Conservation (phyloP, 2,329 filamentous ascomycete species). For the Aureobasidium namibiae region DNA sequence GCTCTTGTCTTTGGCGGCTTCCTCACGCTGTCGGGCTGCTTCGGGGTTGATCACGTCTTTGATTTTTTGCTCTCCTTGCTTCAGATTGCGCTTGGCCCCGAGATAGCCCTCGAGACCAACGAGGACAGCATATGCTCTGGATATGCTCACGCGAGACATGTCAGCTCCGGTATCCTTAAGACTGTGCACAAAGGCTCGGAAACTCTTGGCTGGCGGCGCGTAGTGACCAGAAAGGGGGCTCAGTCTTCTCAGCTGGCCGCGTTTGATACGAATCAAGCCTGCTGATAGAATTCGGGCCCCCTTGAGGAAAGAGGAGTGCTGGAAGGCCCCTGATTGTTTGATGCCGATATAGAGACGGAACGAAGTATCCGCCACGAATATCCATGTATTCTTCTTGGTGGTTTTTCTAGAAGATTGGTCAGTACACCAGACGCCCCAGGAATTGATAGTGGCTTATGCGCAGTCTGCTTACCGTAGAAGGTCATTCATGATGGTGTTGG, state of each 20-base stretch:
- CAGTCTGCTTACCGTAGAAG: conserved; percentile 47
- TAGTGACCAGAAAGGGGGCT: conserved; percentile 70
- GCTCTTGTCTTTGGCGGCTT: conserved; percentile 49
- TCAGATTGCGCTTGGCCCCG: conserved; percentile 58
- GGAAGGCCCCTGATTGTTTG: conserved; percentile 80
- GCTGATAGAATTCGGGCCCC: conserved; percentile 75
- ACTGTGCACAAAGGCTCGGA: conserved; percentile 68
- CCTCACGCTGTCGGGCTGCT: conserved; percentile 39
- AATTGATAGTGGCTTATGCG: neutral
- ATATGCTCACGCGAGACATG: conserved; percentile 69
- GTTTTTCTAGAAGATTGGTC: conserved; percentile 41
- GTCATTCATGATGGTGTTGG: conserved; percentile 68
- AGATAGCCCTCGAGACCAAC: conserved; percentile 75
- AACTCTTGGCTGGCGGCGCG: conserved; percentile 72
- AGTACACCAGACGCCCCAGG: neutral
- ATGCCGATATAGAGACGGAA: conserved; percentile 85
- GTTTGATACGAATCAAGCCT: conserved; percentile 75
- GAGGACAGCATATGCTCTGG: conserved; percentile 72
- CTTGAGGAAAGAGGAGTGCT: conserved; percentile 83
- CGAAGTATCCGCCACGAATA: conserved; percentile 80
- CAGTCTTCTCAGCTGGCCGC: conserved; percentile 66
- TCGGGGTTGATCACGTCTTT: conserved; percentile 56
- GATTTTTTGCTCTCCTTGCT: conserved; percentile 44
- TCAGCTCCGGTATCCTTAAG: conserved; percentile 69
- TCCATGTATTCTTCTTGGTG: conserved; percentile 84